Evolutionary conservation across 2,329 filamentous ascomycete species (phyloP).

Genomic region (Aspergillus carbonarius): DNA sequence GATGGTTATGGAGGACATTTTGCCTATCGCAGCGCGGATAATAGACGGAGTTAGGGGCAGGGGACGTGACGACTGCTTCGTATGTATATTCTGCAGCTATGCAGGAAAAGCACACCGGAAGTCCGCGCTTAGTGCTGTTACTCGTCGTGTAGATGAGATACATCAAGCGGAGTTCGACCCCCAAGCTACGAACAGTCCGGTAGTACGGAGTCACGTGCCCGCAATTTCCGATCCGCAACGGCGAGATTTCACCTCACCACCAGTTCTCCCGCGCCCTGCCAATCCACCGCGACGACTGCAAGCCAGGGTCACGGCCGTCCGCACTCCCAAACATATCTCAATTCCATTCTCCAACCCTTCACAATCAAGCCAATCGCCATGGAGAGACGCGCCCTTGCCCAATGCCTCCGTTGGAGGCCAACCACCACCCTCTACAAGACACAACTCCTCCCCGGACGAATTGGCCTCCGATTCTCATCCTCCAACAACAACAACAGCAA

Average conservation of each 20-base stretch:
- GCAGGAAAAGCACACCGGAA: neutral
- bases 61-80: no score
- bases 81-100: neutral
- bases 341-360: neutral
- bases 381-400: slow-evolving; percentile 34
- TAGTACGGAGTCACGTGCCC: slow-evolving; percentile 14
- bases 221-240: slow-evolving; percentile 14
- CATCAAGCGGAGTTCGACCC: neutral
- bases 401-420: slow-evolving; percentile 33
- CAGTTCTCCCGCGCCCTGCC: neutral
- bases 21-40: no score
- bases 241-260: slow-evolving; percentile 9
- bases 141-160: neutral
- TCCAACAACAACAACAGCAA: slow-evolving; percentile 4
- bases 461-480: slow-evolving; percentile 16
- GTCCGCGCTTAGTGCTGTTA: neutral
- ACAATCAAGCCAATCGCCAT: slow-evolving; percentile 17
- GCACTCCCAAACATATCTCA: neutral
- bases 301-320: neutral
- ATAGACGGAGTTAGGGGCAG: no score
- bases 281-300: neutral
- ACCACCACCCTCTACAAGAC: slow-evolving; percentile 26
- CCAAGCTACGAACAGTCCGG: neutral
- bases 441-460: slow-evolving; percentile 1
- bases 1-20: slow-evolving; percentile 59